Base-by-base conservation (phyloP, 129 eudicot species). In the Arctium lappa region DNA sequence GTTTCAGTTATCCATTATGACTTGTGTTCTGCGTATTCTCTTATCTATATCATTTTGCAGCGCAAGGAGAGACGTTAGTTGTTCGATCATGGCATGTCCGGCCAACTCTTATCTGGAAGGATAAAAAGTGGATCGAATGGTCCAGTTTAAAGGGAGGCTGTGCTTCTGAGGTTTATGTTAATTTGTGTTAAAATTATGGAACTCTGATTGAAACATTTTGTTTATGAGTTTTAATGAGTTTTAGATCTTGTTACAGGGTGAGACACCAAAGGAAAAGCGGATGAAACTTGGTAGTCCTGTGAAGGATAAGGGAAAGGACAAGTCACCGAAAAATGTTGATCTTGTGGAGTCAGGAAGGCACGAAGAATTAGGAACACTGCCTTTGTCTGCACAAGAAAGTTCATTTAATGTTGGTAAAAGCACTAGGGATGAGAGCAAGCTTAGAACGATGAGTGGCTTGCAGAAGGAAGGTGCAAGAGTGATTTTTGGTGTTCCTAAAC, bases 401-500 rank as follows among this genome's bases (percentile, higher is more conserved):
- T 78, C 84, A 53, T 91, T 91, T 75, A 79, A 84, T 83, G 76
- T 90, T 30, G 99, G 97, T 81, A 92, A 86, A 68, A 84, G 79
- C 68, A 77, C 86, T 27, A 86, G 63, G 74, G 87, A 85, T 33
- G 94, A 90, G 18, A 88, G 75, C 22, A 86, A 91, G 79, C 76
- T 76, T 15, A 76, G 92, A 89, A 87, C 88, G 37, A 77, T 80
- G 82, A 78, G 89, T 39, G 90, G 89, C 60, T 76, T 88, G 75
- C 95, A 89, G 79, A 96, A 91, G 81, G 95, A 88, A 85, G 89
- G 93, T 18, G 88, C 97, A 29, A 88, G 92, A 79, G 95, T 91
- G 48, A 83, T 92, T 80, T 90, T 93, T 86, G 99, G 99, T 77
- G 95, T 96, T 83, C 99, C 99, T 60, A 91, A 89, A 60, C 99